Evolutionary conservation across 306 rosid genomes (phyloP).

Genomic region (Quercus glauca): DNA sequence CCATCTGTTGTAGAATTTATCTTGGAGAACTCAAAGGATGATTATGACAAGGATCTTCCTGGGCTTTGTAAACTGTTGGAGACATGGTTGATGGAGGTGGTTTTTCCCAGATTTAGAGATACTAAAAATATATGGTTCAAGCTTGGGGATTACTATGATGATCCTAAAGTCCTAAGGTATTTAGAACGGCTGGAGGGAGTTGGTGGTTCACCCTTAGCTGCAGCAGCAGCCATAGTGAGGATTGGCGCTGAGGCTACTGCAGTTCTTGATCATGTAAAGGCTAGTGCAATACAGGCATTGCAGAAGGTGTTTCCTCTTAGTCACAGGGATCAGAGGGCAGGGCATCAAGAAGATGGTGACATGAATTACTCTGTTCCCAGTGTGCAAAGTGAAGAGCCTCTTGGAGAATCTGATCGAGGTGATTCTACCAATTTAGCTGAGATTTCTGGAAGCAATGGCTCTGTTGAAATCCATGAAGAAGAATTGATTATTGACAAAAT

Average conservation of each 20-base stretch:
- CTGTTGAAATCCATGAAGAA: conserved; percentile 38
- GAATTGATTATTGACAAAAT: conserved; percentile 55
- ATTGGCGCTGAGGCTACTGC: conserved; percentile 97
- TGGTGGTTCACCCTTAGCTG: conserved; percentile 91
- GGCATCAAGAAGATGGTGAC: conserved; percentile 41
- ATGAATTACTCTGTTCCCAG: conserved; percentile 40
- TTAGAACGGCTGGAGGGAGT: conserved; percentile 77
- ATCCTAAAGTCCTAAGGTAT: conserved; percentile 80
- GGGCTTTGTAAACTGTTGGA: conserved; percentile 93
- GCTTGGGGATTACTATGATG: conserved; percentile 95
- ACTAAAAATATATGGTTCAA: conserved; percentile 59
- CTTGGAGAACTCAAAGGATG: conserved; percentile 69
- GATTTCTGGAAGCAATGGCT: conserved; percentile 41
- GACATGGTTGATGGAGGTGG: conserved; percentile 93
- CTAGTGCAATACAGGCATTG: conserved; percentile 72
- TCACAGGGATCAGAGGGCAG: conserved; percentile 40
- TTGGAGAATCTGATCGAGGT: conserved; percentile 34
- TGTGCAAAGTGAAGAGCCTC: conserved; percentile 41
- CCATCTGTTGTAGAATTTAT: conserved; percentile 75
- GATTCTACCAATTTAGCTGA: conserved; percentile 35
- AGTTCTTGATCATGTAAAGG: conserved; percentile 82
- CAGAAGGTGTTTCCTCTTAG: conserved; percentile 81
- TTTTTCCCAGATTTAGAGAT: conserved; percentile 90
- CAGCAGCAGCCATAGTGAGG: conserved; percentile 93
- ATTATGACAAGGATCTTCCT: conserved; percentile 82